Conservation (phyloP, 306 rosid genomes). For the Styphnolobium japonicum region DNA sequence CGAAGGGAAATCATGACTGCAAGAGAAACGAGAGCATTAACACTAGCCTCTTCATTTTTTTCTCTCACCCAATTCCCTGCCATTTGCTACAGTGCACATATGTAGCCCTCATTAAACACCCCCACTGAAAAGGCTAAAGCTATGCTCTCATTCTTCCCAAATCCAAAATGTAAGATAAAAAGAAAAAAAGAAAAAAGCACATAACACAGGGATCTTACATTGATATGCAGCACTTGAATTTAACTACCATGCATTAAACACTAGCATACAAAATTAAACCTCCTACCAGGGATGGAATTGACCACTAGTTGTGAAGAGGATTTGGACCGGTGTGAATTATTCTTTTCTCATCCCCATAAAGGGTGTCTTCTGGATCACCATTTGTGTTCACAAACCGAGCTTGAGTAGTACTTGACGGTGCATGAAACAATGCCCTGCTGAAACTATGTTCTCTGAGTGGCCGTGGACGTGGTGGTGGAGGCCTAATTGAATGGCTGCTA, state of each 20-base stretch:
- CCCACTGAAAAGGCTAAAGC: constrained; percentile 63
- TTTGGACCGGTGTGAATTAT: constrained; percentile 85
- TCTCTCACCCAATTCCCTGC: background rate
- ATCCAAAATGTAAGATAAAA: constrained; percentile 6
- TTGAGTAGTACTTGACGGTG: constrained; percentile 33
- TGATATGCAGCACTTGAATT: background rate
- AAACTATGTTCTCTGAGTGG: constrained; percentile 31
- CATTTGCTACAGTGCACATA: constrained; percentile 23
- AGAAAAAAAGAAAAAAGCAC: background rate
- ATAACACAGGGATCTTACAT: constrained; percentile 25
- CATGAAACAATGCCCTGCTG: constrained; percentile 38
- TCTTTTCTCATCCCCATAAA: constrained; percentile 65
- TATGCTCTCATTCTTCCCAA: constrained; percentile 62
- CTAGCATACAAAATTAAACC: constrained; percentile 12
- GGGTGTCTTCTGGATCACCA: constrained; percentile 26
- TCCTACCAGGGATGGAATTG: constrained; percentile 15
- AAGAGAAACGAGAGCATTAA: constrained; percentile 65
- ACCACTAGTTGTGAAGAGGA: constrained; percentile 85
- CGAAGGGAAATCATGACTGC: constrained; percentile 16
- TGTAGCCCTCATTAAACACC: constrained; percentile 18
- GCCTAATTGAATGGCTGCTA: background rate
- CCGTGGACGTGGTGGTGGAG: background rate
- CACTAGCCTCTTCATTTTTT: constrained; percentile 54
- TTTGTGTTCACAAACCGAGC: background rate
- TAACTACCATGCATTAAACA: background rate